Base-by-base conservation (phyloP, 768 basidiomycete genomes). In the Leccinellum albellum region DNA sequence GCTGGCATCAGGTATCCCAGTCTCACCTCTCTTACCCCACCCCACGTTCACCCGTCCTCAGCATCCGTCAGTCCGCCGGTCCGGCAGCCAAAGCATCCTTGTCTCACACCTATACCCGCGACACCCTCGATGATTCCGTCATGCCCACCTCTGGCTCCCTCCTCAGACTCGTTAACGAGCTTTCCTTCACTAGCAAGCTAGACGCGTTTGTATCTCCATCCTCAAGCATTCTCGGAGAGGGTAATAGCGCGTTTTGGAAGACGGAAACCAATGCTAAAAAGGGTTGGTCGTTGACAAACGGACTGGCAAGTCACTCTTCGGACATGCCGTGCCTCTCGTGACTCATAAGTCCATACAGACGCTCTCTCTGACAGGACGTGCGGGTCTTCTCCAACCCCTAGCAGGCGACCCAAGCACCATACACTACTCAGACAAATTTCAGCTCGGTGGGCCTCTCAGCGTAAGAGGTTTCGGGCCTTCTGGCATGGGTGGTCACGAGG, bases 371-470 rank as follows among this genome's bases (percentile, higher is more conserved):
- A 82, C 88, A 3, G 84, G 85, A 2, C 79, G 87, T 9, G 76
- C 84, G 0, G 95, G 95, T 2, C 56, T 91, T 24, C 73, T 98
- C 12, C 83, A 83, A 67, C 82, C 86, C 48, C 70, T 96, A 7
- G 74, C 75, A 12, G 73, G 76, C 12, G 71, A 76, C 13, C 78
- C 82, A 10, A 54, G 53, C 7, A 61, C 59, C 5, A 9, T 61
- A 12, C 79, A 85, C 23, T 88, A 91, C 64, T 79, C 85, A 1
- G 97, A 99, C 73, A 84, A 94, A 6, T 94, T 94, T 70, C 94
- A 96, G 61, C 80, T 98, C 0, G 97, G 97, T 24, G 97, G 97
- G 0, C 94, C 97, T 0, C 82, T 87, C 7, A 91, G 85, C 53
- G 79, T 98, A 0, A 78, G 97, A 6, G 82, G 84, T 51, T 95